Percentiles rank a stretch among this genome's conserved stretches.
Evolutionary conservation across 1,284 basidiomycete species (phyloP).

Genomic region (Cryptococcus sp.): DNA sequence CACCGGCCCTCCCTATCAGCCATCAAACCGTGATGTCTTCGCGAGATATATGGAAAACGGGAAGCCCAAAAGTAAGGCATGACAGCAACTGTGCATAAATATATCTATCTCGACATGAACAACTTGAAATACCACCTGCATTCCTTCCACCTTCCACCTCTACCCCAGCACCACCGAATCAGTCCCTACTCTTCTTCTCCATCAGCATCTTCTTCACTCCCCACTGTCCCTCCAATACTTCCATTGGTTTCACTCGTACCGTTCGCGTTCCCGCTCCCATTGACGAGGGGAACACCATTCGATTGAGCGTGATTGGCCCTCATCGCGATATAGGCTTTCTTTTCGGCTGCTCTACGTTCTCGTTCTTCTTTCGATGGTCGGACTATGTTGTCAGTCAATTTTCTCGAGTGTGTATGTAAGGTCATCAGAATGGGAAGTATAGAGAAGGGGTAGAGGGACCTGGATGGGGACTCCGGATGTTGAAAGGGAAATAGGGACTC

Average conservation of each 20-base stretch:
- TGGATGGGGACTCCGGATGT: neutral
- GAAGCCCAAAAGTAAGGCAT: too few species aligned
- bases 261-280: too few species aligned
- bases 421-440: too few species aligned
- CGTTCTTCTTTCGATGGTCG: slow-evolving; percentile 44
- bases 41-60: too few species aligned
- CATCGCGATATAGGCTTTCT: slow-evolving; percentile 23
- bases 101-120: too few species aligned
- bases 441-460: neutral
- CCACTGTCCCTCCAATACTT: neutral
- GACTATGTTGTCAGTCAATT: slow-evolving; percentile 18
- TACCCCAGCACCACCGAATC: too few species aligned
- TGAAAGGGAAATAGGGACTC: slow-evolving; percentile 11
- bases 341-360: slow-evolving; percentile 28
- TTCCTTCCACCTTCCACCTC: too few species aligned
- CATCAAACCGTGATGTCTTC: too few species aligned
- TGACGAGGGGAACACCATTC: too few species aligned
- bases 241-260: neutral
- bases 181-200: slow-evolving; percentile 5
- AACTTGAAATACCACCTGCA: neutral
- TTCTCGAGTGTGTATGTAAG: neutral
- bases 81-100: too few species aligned
- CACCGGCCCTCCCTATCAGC: too few species aligned
- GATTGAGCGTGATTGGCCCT: neutral
- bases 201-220: slow-evolving; percentile 8